These are phyloP conservation scores for Gillenia trifoliata DNA, from an alignment of 306 rosid genomes.

Conservation along the genomic window DNA sequence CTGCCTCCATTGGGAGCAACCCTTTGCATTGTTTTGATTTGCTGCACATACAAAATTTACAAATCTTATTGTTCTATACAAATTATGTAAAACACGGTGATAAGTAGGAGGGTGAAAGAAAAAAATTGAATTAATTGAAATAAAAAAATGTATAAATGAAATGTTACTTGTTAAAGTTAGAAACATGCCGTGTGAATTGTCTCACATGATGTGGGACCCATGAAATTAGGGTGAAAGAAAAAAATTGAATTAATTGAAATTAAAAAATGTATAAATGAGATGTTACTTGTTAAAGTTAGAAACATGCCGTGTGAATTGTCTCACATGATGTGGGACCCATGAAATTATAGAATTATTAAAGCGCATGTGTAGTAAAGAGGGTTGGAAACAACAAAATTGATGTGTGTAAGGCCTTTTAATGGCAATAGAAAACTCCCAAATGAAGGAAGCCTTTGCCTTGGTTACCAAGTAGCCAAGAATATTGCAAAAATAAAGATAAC, in stretches of 20 bases:
- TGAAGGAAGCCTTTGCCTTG: conserved; percentile 4
- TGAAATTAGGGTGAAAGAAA: neutral
- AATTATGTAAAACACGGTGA: neutral
- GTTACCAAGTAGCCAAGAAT: neutral
- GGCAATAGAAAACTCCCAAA: neutral
- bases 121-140: neutral
- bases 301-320: neutral
- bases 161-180: too few relatives aligned
- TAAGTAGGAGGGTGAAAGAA: neutral
- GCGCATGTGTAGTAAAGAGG: neutral
- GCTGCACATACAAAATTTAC: conserved; percentile 9
- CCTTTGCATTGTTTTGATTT: neutral
- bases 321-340: neutral
- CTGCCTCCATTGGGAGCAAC: neutral
- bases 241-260: neutral
- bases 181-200: neutral
- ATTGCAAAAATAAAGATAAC: neutral
- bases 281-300: too few relatives aligned
- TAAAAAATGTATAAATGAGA: neutral
- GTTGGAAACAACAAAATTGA: neutral
- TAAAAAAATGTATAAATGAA: neutral
- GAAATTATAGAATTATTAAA: neutral
- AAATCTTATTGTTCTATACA: neutral
- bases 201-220: neutral
- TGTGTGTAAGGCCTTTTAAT: neutral